phyloP scores from a whole-genome alignment of 2,329 filamentous ascomycete genomes.

The Myrmaecium sp. region DNA sequence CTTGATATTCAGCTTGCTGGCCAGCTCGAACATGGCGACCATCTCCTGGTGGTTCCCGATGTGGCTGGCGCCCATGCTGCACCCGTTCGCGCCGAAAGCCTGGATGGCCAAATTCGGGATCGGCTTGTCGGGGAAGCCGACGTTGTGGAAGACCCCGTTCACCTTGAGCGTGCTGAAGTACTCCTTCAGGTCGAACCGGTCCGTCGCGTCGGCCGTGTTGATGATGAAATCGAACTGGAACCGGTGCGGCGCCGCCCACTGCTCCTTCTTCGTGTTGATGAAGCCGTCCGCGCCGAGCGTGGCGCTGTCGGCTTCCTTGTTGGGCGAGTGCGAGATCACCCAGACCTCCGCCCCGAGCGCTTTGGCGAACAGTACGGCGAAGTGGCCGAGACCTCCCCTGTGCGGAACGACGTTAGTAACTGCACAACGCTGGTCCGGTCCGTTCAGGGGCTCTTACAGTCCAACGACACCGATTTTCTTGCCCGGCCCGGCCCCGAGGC shows the following conservation, averaged over 20 bases:
- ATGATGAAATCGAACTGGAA: conserved; percentile 59
- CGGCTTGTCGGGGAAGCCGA: conserved; percentile 63
- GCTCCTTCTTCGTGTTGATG: conserved; percentile 39
- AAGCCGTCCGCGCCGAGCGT: conserved; percentile 45
- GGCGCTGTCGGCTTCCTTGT: conserved; percentile 42
- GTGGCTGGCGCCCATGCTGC: conserved; percentile 33
- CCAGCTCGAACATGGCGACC: conserved; percentile 33
- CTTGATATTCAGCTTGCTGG: conserved; percentile 34
- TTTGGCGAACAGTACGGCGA: conserved; percentile 48
- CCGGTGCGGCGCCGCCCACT: conserved; percentile 38
- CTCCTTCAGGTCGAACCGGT: conserved; percentile 49
- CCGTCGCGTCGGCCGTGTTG: conserved; percentile 54
- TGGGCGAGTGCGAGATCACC: conserved; percentile 41
- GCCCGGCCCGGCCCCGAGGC: conserved; percentile 58
- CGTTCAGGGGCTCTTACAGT: conserved; percentile 23
- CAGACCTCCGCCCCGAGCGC: conserved; percentile 45
- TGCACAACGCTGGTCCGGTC: not conserved
- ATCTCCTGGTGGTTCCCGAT: conserved; percentile 34
- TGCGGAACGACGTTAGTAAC: conserved; percentile 5
- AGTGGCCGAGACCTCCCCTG: conserved; percentile 49
- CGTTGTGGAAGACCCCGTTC: conserved; percentile 63
- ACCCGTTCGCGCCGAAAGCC: conserved; percentile 57
- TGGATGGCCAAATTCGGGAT: conserved; percentile 56
- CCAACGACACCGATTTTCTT: conserved; percentile 66
- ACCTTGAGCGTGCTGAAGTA: conserved; percentile 71